Conservation (phyloP, 78 protist genomes). For the Polysphondylium violaceum region DNA sequence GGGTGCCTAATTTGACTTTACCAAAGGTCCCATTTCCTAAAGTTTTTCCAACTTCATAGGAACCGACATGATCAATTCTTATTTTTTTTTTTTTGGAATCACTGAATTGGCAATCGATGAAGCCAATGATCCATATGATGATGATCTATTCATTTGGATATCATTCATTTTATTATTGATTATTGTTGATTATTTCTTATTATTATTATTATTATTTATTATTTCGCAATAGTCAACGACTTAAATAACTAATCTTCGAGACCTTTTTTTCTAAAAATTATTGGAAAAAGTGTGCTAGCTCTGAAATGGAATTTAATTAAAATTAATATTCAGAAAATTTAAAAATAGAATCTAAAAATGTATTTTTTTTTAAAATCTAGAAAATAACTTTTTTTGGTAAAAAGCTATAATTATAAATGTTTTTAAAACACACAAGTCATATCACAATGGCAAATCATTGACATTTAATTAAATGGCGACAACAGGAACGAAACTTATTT, state of each 20-base stretch:
- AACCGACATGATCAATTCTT: conserved; percentile 65
- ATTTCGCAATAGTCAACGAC: no score
- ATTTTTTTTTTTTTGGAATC: conserved; percentile 62
- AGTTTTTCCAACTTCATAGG: conserved; percentile 78
- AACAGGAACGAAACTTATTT: no score
- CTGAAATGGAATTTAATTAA: background rate
- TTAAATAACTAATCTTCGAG: no score
- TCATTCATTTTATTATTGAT: background rate
- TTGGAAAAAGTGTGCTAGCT: no score
- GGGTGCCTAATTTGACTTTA: conserved; percentile 77
- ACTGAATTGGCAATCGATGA: background rate
- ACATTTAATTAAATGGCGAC: no score
- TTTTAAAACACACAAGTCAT: no score
- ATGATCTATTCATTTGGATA: background rate
- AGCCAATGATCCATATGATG: conserved; percentile 1
- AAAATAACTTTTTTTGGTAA: no score
- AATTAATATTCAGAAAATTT: no score
- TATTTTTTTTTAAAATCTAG: background rate
- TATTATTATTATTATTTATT: no score
- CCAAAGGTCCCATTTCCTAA: conserved; percentile 81
- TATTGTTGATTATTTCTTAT: no score
- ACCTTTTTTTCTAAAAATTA: background rate
- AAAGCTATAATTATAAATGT: no score
- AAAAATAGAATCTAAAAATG: background rate
- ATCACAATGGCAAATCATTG: no score